Percentiles rank a stretch among this genome's conserved stretches.
These are phyloP conservation scores for Dioscorea alata DNA, from an alignment of 106 monocot genomes.

Conservation along the genomic window DNA sequence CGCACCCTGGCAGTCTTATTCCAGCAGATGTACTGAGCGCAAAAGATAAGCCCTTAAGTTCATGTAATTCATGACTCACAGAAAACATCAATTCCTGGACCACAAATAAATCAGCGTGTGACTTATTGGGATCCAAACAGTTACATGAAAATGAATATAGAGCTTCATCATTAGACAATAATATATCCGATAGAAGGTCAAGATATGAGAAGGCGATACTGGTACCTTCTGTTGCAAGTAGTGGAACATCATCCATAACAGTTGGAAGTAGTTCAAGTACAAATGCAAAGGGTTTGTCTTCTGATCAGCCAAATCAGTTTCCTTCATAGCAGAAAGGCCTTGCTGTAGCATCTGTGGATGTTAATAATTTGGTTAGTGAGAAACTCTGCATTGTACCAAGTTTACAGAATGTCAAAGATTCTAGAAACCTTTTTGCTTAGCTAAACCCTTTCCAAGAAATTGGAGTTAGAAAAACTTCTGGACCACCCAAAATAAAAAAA, in stretches of 20 bases:
- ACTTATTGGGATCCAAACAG: no score
- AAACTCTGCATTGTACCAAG: constrained; percentile 8
- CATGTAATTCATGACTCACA: no score
- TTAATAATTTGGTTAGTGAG: constrained; percentile 9
- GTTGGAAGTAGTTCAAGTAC: constrained; percentile 39
- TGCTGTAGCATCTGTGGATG: constrained; percentile 6
- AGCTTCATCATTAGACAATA: no score
- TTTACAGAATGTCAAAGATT: constrained; percentile 32
- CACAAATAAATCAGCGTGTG: no score
- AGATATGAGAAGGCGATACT: constrained; percentile 24
- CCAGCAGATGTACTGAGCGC: constrained; percentile 80
- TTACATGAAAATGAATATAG: no score
- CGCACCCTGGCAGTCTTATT: constrained; percentile 88
- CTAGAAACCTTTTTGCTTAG: constrained; percentile 71
- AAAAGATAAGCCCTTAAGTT: no score
- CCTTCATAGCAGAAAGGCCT: constrained; percentile 25
- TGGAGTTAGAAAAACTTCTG: constrained; percentile 48
- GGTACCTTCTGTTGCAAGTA: constrained; percentile 20
- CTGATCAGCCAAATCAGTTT: constrained; percentile 15
- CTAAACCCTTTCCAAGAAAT: constrained; percentile 94
- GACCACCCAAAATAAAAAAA: constrained; percentile 30
- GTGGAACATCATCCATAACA: constrained; percentile 24
- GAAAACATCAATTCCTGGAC: no score
- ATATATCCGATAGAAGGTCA: constrained; percentile 12
- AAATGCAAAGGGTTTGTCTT: constrained; percentile 15